Base-by-base conservation (phyloP, 2,329 filamentous ascomycete genomes). In the Colletotrichum cordylinicola region DNA sequence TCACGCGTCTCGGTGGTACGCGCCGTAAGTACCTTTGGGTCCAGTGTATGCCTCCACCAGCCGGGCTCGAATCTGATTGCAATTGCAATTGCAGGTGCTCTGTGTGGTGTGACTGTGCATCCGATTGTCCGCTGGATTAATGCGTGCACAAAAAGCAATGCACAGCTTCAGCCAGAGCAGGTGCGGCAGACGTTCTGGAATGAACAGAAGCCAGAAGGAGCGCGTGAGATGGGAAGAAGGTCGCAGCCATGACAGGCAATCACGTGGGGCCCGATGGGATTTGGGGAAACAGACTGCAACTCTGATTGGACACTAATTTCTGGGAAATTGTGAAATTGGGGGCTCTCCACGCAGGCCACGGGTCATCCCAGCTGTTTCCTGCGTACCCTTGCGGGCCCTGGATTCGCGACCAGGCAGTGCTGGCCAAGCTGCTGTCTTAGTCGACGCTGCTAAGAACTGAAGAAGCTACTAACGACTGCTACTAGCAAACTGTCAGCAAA, bases 161-260 rank as follows among this genome's bases (percentile, higher is more conserved):
- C 48, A 58, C 35, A 31, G 21, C 56, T n/a, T 27, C 13, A 58
- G 27, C 55, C 55, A 29, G 15, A 58, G 12, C 29, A 61, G 29
- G 21, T 27, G 21, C 60, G 15, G 31, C 39, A 18, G 29, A 31
- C 39, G 31, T 39, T 69, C 67, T 69, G 67, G 67, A 69, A 69
- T 18, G 24, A 29, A 27, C 70, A 72, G n/a, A 33, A 29, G 12
- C 16, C 21, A 58, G 21, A 33, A 43, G 18, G 43, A 56, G 43
- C 43, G 43, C 43, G 43, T 52, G 43, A 52, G 43, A 58, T n/a
- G 13, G 48, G 61, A 35, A 56, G 35, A 48, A 21, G 31, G 71
- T 35, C 82, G 78, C 82, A 82, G 82, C 73, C 55, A 39, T 77
- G 77, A 82, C 82, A 69, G 78, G 80, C 75, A 74, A 70, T 85